A percentile compares a stretch with the other conserved stretches of the same genome.
phyloP scores from a whole-genome alignment of 2,329 filamentous ascomycete genomes.

The Colletotrichum acutatum region DNA sequence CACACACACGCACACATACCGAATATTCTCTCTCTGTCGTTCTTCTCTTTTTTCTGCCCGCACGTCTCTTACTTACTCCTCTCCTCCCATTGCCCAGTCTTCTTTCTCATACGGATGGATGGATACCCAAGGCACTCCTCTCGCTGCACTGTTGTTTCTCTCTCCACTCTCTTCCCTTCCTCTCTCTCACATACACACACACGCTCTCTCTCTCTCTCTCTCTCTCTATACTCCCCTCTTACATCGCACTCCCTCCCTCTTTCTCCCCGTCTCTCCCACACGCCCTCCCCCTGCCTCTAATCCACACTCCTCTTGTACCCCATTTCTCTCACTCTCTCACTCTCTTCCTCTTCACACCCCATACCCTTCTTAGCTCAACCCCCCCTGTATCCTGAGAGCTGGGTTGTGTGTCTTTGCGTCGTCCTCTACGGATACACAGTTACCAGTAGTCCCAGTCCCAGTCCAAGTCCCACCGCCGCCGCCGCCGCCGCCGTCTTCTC shows the following conservation, averaged over 20 bases:
- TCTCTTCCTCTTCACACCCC: background rate
- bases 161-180: constrained; percentile 11
- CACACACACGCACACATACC: background rate
- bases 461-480: constrained; percentile 17
- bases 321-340: no score
- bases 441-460: background rate
- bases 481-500: constrained; percentile 13
- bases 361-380: background rate
- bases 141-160: background rate
- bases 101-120: background rate
- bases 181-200: background rate
- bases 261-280: background rate
- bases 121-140: background rate
- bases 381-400: constrained; percentile 14
- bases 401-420: constrained; percentile 31
- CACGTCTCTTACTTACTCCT: background rate
- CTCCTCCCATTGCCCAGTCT: background rate
- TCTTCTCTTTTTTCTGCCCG: background rate
- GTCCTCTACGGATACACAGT: background rate
- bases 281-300: background rate
- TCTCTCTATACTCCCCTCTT: background rate
- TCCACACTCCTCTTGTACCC: background rate
- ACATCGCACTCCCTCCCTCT: constrained; percentile 6
- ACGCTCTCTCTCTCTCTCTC: constrained; percentile 15
- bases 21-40: background rate